These are phyloP conservation scores for Danielozyma ontarioensis DNA, from an alignment of 805 yeast genomes.

Conservation along the genomic window DNA sequence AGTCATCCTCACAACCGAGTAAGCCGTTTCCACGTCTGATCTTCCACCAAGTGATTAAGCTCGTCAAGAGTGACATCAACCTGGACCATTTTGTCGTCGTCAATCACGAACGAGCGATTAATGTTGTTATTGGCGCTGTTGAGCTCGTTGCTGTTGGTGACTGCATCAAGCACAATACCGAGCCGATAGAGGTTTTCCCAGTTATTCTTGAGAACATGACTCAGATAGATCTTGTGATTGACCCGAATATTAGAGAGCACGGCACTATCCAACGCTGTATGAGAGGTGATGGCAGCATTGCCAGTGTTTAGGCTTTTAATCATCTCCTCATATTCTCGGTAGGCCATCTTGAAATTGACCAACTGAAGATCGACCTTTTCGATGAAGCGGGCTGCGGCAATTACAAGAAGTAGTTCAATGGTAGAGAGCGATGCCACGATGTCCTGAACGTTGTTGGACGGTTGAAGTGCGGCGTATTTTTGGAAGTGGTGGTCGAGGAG, in stretches of 20 bases:
- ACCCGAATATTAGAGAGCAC: conserved; percentile 28
- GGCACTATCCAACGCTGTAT: conserved; percentile 30
- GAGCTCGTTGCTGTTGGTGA: conserved; percentile 38
- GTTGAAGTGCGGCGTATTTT: conserved; percentile 15
- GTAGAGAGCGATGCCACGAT: conserved; percentile 47
- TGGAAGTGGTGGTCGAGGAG: conserved; percentile 22
- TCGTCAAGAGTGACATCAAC: conserved; percentile 50
- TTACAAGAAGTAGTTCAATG: conserved; percentile 63
- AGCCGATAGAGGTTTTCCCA: conserved; percentile 69
- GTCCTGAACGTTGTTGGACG: conserved; percentile 21
- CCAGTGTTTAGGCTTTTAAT: conserved; percentile 40
- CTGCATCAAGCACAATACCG: conserved; percentile 47
- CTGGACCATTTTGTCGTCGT: conserved; percentile 46
- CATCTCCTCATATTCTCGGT: conserved; percentile 66
- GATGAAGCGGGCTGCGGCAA: conserved; percentile 71
- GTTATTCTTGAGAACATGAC: conserved; percentile 54
- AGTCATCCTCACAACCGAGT: conserved; percentile 7
- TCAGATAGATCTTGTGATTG: conserved; percentile 51
- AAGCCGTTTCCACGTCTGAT: conserved; percentile 6
- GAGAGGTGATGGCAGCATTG: conserved; percentile 22
- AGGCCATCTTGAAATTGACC: conserved; percentile 73
- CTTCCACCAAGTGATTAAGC: conserved; percentile 25
- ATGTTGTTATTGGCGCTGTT: conserved; percentile 22
- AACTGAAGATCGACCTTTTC: conserved; percentile 51
- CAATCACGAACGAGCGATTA: conserved; percentile 27